Conservation (phyloP, 176 grass and related monocot genomes). For the Elaeis guineensis region DNA sequence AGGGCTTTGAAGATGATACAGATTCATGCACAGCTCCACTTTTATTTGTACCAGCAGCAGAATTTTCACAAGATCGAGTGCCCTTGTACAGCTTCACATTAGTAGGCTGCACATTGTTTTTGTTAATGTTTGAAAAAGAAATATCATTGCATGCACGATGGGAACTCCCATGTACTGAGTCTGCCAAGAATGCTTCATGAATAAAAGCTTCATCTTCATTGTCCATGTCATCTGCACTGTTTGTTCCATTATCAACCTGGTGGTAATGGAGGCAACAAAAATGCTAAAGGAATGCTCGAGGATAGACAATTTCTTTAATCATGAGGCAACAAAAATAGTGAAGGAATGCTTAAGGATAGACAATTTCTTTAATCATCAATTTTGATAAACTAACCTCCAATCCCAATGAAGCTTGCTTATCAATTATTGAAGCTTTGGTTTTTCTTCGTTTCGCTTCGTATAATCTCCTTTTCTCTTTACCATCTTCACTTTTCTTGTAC, state of each 20-base stretch:
- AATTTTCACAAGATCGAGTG: constrained; percentile 24
- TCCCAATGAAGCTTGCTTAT: constrained; percentile 21
- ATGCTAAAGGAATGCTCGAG: not conserved
- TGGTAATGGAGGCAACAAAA: constrained; percentile 11
- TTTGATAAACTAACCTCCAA: constrained; percentile 51
- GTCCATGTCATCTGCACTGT: constrained; percentile 27
- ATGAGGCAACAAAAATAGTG: constrained; percentile 5
- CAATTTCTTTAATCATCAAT: too few species aligned
- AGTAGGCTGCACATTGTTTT: constrained; percentile 10
- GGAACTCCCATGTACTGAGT: constrained; percentile 44
- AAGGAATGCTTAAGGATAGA: not conserved
- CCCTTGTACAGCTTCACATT: constrained; percentile 15
- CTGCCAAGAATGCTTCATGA: constrained; percentile 93
- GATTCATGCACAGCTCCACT: constrained; percentile 20
- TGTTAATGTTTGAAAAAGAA: constrained; percentile 23
- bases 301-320: too few species aligned
- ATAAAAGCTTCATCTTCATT: constrained; percentile 79
- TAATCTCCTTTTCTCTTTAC: constrained; percentile 52
- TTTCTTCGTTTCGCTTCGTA: constrained; percentile 78
- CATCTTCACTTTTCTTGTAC: constrained; percentile 62
- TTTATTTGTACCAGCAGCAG: constrained; percentile 28
- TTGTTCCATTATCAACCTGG: constrained; percentile 41
- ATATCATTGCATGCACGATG: constrained; percentile 22
- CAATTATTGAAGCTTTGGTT: constrained; percentile 40
- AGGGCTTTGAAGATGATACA: constrained; percentile 20